Evolutionary conservation across 2,329 filamentous ascomycete genomes (phyloP), one percentile per base, ranked within the genome.

Genomic region (Stemphylium vesicarium): DNA sequence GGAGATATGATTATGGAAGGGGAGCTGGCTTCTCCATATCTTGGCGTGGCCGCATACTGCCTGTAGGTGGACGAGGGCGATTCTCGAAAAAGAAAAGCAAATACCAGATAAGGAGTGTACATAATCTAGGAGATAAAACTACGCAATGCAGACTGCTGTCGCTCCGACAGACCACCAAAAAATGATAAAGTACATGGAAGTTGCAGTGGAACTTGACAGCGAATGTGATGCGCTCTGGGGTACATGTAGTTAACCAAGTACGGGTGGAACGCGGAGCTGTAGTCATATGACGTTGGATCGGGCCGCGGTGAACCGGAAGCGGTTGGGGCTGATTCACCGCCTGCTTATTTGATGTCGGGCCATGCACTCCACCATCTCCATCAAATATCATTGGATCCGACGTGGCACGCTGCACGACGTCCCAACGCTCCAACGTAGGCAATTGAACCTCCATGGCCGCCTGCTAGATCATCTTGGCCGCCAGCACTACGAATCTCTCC

Each of bases 391-490:
- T 74, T 74, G 71, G 71, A 53, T 59, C 62, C 64, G 64, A 70
- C 68, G 68, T 69, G 68, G 69, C 65, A 65, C 59, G 62, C 65
- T 59, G 69, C 68, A 67, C 63, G 46, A 71, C 65, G 52, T 50
- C 52, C 61, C 49, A 57, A 50, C 57, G 45, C 57, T 56, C 56
- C 50, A 60, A 50, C 53, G 39, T 57, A 56, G 46, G 60, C 66
- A 70, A 74, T 72, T 72, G 70, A 73, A 52, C 52, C n/a, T 39
- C 64, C 62, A 70, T 65, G 66, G 64, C 60, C 50, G 50, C 31
- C 53, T 40, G 52, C 49, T 65, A 57, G 66, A 54, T 49, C 45
- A 24, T 11, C 53, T 56, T 40, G 43, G 48, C 62, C 53, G 57
- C 60, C 56, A 57, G 56, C 60, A 49, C 51, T 29, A 59, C 53